These are phyloP conservation scores for Hyaloscypha bicolor DNA, from an alignment of 495 filamentous ascomycete species.

Conservation along the genomic window DNA sequence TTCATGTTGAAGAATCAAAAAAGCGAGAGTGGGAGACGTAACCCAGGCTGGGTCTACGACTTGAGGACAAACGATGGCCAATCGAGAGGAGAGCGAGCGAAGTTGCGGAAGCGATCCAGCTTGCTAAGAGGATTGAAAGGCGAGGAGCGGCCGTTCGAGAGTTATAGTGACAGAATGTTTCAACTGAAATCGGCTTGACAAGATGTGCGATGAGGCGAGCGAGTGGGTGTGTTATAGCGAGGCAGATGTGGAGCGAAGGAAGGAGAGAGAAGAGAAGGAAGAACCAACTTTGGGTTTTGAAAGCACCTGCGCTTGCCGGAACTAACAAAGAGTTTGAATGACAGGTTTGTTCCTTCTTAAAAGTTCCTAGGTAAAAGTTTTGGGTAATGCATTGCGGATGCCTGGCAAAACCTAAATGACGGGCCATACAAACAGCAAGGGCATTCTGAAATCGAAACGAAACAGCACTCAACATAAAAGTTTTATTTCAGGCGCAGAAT, in stretches of 20 bases:
- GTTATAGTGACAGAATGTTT: slow-evolving; percentile 8
- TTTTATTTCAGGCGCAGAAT: background rate
- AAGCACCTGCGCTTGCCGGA: background rate
- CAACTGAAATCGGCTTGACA: background rate
- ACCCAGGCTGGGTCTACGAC: background rate
- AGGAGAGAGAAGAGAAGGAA: background rate
- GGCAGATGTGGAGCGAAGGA: background rate
- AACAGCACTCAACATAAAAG: too few relatives aligned
- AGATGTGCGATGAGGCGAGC: background rate
- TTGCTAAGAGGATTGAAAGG: background rate
- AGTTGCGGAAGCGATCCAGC: background rate
- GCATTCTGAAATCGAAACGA: background rate
- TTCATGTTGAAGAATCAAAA: slow-evolving; percentile 3
- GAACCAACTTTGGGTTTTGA: background rate
- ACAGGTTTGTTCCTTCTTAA: background rate
- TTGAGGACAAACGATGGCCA: background rate
- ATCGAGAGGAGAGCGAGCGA: background rate
- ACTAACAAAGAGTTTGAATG: background rate
- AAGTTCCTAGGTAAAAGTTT: background rate
- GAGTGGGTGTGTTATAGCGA: background rate
- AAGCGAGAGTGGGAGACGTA: background rate
- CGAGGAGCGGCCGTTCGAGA: background rate
- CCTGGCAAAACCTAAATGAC: background rate
- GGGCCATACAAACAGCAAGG: background rate
- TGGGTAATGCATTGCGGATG: background rate